A percentile compares a stretch with the other conserved stretches of the same genome.
phyloP scores from a whole-genome alignment of 306 rosid species.

The Purshia tridentata region DNA sequence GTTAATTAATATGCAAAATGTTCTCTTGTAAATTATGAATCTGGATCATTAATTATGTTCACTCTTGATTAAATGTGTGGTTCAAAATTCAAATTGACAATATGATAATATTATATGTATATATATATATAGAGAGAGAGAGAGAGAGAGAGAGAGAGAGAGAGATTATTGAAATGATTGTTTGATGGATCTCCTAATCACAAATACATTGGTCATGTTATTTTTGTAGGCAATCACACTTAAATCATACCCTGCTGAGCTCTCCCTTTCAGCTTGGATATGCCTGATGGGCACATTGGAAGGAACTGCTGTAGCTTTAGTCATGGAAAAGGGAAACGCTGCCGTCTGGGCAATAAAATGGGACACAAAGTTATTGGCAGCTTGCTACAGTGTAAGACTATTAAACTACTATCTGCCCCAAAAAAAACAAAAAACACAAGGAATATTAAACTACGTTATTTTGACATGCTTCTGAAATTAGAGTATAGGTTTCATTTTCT shows the following conservation, averaged over 20 bases:
- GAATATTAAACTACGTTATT: too few species aligned
- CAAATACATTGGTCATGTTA: not conserved
- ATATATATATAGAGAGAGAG: too few species aligned
- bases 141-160: too few species aligned
- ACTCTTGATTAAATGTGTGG: too few species aligned
- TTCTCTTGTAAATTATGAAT: too few species aligned
- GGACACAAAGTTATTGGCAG: conserved; percentile 53
- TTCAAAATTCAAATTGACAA: too few species aligned
- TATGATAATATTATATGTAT: too few species aligned
- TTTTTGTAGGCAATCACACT: conserved; percentile 63
- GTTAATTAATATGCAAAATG: not conserved
- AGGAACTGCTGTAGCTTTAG: conserved; percentile 63
- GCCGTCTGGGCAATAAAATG: conserved; percentile 64
- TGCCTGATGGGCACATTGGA: conserved; percentile 72
- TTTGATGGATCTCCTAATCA: not conserved
- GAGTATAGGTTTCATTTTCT: too few species aligned
- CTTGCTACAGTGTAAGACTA: conserved; percentile 43
- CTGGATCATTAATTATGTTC: too few species aligned
- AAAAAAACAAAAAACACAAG: too few species aligned
- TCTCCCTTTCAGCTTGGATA: conserved; percentile 90
- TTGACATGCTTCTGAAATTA: too few species aligned
- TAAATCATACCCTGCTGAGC: conserved; percentile 71
- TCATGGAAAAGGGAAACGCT: conserved; percentile 65
- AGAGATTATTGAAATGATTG: not conserved
- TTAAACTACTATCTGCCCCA: too few species aligned